Base-by-base conservation (phyloP, 768 basidiomycete genomes). In the Rhizopogon roseolus region DNA sequence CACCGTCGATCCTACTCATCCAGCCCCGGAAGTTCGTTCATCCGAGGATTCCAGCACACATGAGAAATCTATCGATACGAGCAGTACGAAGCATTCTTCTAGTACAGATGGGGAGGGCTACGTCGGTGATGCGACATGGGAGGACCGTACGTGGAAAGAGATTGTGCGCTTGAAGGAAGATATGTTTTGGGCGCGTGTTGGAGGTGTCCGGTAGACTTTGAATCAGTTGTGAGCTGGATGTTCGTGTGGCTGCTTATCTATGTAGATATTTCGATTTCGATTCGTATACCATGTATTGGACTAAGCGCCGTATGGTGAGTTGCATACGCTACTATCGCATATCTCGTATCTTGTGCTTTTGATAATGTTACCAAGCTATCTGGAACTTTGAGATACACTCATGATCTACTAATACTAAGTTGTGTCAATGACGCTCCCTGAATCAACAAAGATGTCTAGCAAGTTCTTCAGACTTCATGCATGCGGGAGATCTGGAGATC, bases 151-250 rank as follows among this genome's bases (percentile, higher is more conserved):
- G 17, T 93, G 90, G 90, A 86, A 85, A 62, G 88, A 91, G 70
- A 65, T 94, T 17, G 76, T 82, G 16, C 76, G 76, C 41, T 66
- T 94, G 58, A 80, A 83, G 55, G 89, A 93, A 66, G 85, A 88
- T 41, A 88, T 93, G 88, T 93, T 89, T 66, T 93, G 84, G 86
- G 87, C 90, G 19, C 73, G 92, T 51, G 69, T 91, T 44, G 91
- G 91, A 0, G 82, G 78, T 6, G 50, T 73, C 50, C 68, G 70
- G 54, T 70, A 58, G 62, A 36, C 37, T 28, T 22, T 32, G 29
- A 39, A n/a, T n/a, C 6, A 6, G 29, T 22, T 16, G 19, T 11
- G 29, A 29, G 28, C 17, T 17, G 5, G 43, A 44, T 32, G 29
- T 22, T 13, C 32, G 32, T 34, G 14, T 19, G 8, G 19, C 14